Evolutionary conservation across 225 moss, liverwort and hornwort species (phyloP), one percentile per base, ranked within the genome.

Genomic region (Rhytidiadelphus loreus): DNA sequence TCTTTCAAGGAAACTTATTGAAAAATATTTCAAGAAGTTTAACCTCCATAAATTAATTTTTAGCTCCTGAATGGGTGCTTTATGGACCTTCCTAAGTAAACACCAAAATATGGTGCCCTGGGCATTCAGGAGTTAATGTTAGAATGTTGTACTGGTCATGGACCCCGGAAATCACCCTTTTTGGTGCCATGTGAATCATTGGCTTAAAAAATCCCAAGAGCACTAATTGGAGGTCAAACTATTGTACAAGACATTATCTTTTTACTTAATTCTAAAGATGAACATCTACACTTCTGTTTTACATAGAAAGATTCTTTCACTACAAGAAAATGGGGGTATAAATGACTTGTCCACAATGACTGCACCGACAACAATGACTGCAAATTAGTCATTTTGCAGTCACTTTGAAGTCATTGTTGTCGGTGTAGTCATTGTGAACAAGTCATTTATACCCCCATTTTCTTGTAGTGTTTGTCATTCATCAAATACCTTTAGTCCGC

Each of bases 81-180:
- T 23, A 35, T 23, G 0, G 8, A 35, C 9, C 9, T 77, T 3
- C 35, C 3, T 23, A 6, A 15, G 1, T 23, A 6, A 9, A 77
- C 1, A 14, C 9, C 1, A 1, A 53, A 23, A 9, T 37, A 9
- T 77, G 9, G 53, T 15, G 37, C 35, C 0, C 15, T 35, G 15
- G 13, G 2, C 53, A 77, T 77, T 6, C 53, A 35, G 14, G 14
- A 0, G 0, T 14, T 33, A 52, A 14, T 0, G 0, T 1, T 14
- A 1, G 0, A 35, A 35, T 1, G 1, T 0, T 0, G 0, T 2
- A 0, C 0, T 69, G 1, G 1, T 23, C 13, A 69, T 0, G 0
- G 0, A n/a, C n/a, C n/a, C n/a, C 20, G 1, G 12, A 76, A 53
- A 52, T 76, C 9, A 2, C 0, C 3, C 0, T 53, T 52, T 22